Base-by-base conservation (phyloP, 2,329 filamentous ascomycete species). In the Pseudogymnoascus destructans region DNA sequence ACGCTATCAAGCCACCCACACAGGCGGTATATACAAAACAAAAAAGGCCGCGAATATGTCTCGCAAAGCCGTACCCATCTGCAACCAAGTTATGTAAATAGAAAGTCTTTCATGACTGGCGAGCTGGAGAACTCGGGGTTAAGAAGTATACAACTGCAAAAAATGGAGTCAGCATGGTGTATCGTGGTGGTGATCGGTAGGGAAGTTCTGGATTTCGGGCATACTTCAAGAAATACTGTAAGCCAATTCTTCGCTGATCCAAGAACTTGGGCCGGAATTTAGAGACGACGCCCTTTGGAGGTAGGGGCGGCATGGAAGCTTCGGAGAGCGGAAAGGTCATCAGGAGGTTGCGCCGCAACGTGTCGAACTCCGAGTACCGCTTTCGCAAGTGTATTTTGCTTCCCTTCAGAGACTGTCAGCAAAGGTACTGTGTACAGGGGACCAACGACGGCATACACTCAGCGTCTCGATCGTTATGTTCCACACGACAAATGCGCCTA, bases 401-500 rank as follows among this genome's bases (percentile, higher is more conserved):
- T 40, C 81, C 80, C 80, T 84, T 62, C 58, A 36, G 4, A 58
- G 32, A 57, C 60, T 52, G 61, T 59, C 54, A 57, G 59, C 30
- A 30, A 60, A 54, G 15, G 6, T 35, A 5, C 10, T 23, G 46
- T 35, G 21, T n/a, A 27, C 19, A 10, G 23, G 59, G 61, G 42
- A 59, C 58, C 59, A 10, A 61, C 21, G 57, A 57, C 5, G 4
- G 78, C 82, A 70, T 69, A 91, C 89, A 71, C 83, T 86, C 56
- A 97, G 74, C 3, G 90, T 96, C 70, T 93, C 84, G 46, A 98
- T 88, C 54, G 79, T 82, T 66, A 93, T 90, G 68, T 89, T 93
- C 88, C 89, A 98, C 6, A 95, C 90, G 1, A 96, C 89, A 73
- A 97, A 98, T 1, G 91, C 87, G n/a, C 92, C 92, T 55, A 70